Conservation (phyloP, 2,329 filamentous ascomycete species). For the Microdochium bolleyi region DNA sequence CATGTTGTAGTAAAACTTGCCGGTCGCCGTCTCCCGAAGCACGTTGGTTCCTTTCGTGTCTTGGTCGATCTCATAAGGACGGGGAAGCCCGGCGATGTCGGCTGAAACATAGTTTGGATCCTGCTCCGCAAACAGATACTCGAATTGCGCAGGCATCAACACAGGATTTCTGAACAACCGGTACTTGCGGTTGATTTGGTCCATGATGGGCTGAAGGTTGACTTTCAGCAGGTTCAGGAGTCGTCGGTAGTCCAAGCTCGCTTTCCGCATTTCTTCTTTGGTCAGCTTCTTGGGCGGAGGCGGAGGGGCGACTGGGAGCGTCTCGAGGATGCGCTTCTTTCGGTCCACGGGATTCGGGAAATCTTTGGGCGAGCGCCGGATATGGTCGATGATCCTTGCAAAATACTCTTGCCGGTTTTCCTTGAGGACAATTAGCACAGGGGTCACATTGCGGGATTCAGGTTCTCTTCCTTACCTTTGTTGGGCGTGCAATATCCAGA, state of each 20-base stretch:
- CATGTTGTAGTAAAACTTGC: constrained; percentile 91
- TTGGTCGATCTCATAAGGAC: constrained; percentile 72
- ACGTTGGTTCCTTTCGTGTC: constrained; percentile 75
- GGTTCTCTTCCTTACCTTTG: constrained; percentile 36
- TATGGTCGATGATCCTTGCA: constrained; percentile 61
- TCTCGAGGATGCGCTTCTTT: constrained; percentile 76
- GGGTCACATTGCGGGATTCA: neutral
- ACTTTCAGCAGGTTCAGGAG: constrained; percentile 83
- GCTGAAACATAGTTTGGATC: constrained; percentile 63
- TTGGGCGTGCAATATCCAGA: constrained; percentile 61
- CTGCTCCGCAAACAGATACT: constrained; percentile 77
- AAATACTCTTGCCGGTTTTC: constrained; percentile 74
- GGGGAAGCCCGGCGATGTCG: constrained; percentile 44
- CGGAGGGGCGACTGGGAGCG: constrained; percentile 66
- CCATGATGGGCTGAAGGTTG: constrained; percentile 88
- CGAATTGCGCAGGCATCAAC: constrained; percentile 65
- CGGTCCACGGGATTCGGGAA: constrained; percentile 83
- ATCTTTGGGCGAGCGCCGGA: constrained; percentile 71
- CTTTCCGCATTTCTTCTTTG: constrained; percentile 72
- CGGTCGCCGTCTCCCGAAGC: constrained; percentile 64
- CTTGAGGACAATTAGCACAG: constrained; percentile 26
- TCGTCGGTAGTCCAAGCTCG: constrained; percentile 76
- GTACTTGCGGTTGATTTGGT: constrained; percentile 87
- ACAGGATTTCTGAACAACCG: constrained; percentile 78
- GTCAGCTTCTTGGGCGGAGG: constrained; percentile 60